Conservation (phyloP, 2,329 filamentous ascomycete genomes). For the Neofusicoccum kwambonambiense region DNA sequence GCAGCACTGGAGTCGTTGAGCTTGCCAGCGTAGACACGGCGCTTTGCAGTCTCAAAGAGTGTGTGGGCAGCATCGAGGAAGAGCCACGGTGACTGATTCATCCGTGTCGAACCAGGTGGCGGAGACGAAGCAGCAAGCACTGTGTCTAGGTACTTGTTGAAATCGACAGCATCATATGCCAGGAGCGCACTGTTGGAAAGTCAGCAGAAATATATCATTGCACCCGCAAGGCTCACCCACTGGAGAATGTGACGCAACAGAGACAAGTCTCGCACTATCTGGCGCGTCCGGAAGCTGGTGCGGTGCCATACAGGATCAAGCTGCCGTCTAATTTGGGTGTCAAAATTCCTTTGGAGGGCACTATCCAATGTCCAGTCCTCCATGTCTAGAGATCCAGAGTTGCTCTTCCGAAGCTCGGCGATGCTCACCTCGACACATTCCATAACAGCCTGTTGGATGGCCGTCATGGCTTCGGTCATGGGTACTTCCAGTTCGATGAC, state of each 20-base stretch:
- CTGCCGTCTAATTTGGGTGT: constrained; percentile 81
- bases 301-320: constrained; percentile 97
- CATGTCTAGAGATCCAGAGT: constrained; percentile 79
- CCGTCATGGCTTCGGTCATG: constrained; percentile 91
- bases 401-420: constrained; percentile 86
- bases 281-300: constrained; percentile 89
- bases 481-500: constrained; percentile 95
- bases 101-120: constrained; percentile 78
- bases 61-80: constrained; percentile 94
- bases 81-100: constrained; percentile 92
- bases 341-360: constrained; percentile 88
- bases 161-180: constrained; percentile 84
- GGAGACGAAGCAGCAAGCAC: constrained; percentile 89
- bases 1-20: constrained; percentile 55
- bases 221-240: constrained; percentile 38
- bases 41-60: constrained; percentile 87
- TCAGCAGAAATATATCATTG: constrained; percentile 1
- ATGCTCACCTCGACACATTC: constrained; percentile 97
- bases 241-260: constrained; percentile 81
- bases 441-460: constrained; percentile 91
- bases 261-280: constrained; percentile 87
- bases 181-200: constrained; percentile 58
- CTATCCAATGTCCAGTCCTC: constrained; percentile 96
- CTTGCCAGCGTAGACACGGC: constrained; percentile 78
- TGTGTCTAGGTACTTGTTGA: constrained; percentile 90